These are phyloP conservation scores for Fusarium hainanense DNA, from an alignment of 2,329 filamentous ascomycete genomes.

Conservation along the genomic window DNA sequence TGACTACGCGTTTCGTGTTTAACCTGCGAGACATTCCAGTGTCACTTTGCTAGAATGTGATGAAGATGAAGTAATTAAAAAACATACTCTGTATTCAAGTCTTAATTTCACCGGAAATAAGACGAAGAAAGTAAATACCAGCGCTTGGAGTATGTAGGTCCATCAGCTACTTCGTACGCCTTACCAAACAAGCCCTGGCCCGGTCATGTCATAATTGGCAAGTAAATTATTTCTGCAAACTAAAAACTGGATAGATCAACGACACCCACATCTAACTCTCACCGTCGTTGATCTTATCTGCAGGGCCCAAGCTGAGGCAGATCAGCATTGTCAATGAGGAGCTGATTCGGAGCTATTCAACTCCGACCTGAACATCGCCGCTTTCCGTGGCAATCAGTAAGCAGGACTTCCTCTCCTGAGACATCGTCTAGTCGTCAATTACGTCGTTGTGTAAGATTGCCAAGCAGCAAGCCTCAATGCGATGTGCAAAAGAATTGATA, in stretches of 20 bases:
- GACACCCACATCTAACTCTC: neutral
- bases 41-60: too few species aligned
- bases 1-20: slow-evolving; percentile 2
- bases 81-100: neutral
- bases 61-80: neutral
- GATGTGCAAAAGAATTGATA: neutral
- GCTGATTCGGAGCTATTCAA: neutral
- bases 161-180: neutral
- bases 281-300: slow-evolving; percentile 1
- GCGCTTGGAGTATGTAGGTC: neutral
- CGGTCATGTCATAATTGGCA: slow-evolving; percentile 8
- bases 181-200: neutral
- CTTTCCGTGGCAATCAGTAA: slow-evolving; percentile 17
- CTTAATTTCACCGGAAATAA: neutral
- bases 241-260: neutral
- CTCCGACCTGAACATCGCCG: neutral
- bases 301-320: neutral
- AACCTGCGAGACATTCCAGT: neutral
- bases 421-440: neutral
- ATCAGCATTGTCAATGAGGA: neutral
- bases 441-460: slow-evolving; percentile 20
- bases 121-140: neutral
- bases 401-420: neutral
- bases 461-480: slow-evolving; percentile 2
- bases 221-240: neutral